Conservation (phyloP, 2,329 filamentous ascomycete species). For the Aspergillus carbonarius region DNA sequence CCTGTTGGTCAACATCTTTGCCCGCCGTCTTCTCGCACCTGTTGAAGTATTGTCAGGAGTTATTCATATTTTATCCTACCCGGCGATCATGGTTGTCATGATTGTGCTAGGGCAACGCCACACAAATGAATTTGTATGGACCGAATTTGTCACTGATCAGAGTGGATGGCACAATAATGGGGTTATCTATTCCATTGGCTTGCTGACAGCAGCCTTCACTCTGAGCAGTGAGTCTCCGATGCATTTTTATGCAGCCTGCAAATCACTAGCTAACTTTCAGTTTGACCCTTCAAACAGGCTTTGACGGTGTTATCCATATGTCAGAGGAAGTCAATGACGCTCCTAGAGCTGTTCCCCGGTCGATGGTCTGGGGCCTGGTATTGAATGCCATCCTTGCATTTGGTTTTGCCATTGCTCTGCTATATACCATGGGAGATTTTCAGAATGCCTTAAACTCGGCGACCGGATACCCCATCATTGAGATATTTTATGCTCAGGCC, state of each 20-base stretch:
- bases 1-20: constrained; percentile 51
- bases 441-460: background rate
- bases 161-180: constrained; percentile 10
- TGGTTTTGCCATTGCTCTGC: constrained; percentile 30
- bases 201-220: constrained; percentile 18
- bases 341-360: constrained; percentile 45
- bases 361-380: constrained; percentile 47
- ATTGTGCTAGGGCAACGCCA: constrained; percentile 8
- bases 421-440: constrained; percentile 1
- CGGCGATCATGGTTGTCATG: constrained; percentile 35
- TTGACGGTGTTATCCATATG: constrained; percentile 36
- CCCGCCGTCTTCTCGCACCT: constrained; percentile 46
- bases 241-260: background rate
- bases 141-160: constrained; percentile 29
- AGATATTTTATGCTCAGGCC: background rate
- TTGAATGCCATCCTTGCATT: constrained; percentile 51
- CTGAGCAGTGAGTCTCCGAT: constrained; percentile 15
- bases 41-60: constrained; percentile 52
- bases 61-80: constrained; percentile 45
- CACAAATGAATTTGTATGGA: constrained; percentile 22
- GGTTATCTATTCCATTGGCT: constrained; percentile 14
- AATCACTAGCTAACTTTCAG: background rate
- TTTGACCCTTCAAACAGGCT: constrained; percentile 14
- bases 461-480: background rate
- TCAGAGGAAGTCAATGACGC: constrained; percentile 52